phyloP scores from a whole-genome alignment of 2,329 filamentous ascomycete genomes.

The Botrytis aclada region DNA sequence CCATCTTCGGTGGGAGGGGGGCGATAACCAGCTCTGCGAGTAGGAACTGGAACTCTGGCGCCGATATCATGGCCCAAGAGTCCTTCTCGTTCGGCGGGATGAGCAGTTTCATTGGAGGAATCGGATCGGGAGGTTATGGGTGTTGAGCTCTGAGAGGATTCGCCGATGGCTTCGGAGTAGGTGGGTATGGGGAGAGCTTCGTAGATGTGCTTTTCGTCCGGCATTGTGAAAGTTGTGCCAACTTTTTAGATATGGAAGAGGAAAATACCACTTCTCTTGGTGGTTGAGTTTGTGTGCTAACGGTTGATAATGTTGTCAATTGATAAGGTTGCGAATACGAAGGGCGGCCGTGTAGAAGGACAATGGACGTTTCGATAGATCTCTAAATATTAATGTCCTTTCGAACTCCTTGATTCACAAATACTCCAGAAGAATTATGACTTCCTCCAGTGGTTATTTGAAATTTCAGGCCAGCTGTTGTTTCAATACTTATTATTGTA shows the following conservation, averaged over 20 bases:
- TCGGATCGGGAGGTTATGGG: conserved; percentile 55
- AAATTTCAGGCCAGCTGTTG: conserved; percentile 33
- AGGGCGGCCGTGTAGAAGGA: not conserved
- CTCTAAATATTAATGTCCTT: not conserved
- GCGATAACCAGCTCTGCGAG: conserved; percentile 61
- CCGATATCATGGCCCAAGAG: conserved; percentile 58
- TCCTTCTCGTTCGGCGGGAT: conserved; percentile 74
- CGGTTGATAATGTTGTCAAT: not conserved
- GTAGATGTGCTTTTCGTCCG: conserved; percentile 56
- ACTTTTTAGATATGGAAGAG: not conserved
- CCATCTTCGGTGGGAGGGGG: conserved; percentile 80
- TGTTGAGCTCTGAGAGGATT: conserved; percentile 57
- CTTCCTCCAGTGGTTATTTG: not conserved
- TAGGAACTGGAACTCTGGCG: conserved; percentile 40
- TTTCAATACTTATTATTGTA: conserved; percentile 29
- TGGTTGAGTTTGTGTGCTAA: conserved; percentile 8
- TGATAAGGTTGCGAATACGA: conserved; percentile 1
- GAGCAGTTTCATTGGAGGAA: conserved; percentile 54
- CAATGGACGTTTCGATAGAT: not conserved
- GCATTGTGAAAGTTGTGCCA: conserved; percentile 31
- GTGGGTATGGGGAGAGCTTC: conserved; percentile 70
- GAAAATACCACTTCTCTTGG: conserved; percentile 8
- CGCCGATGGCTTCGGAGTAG: conserved; percentile 76
- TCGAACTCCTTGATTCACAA: not conserved
- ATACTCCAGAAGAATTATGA: not conserved